phyloP scores from a whole-genome alignment of 352 stramenopile genomes.

The Globisporangium uncinulatum region DNA sequence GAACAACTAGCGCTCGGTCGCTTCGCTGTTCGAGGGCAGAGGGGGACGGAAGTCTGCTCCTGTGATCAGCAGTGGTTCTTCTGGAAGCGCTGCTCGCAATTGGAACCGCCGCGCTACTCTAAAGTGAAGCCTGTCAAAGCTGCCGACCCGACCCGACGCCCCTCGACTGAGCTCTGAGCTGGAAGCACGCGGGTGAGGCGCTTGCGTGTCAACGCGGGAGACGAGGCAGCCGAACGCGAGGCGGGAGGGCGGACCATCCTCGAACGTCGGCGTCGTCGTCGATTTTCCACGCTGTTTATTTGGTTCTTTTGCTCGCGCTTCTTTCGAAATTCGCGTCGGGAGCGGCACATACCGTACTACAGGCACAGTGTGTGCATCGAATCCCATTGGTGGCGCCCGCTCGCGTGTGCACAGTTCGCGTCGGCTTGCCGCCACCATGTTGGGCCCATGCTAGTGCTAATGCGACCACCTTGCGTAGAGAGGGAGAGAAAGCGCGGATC shows the following conservation, averaged over 20 bases:
- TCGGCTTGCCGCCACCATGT: not conserved
- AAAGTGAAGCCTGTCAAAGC: not conserved
- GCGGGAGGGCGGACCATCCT: not conserved
- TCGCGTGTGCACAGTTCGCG: slow-evolving; percentile 1
- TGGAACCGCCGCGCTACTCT: not conserved
- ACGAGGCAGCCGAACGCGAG: not conserved
- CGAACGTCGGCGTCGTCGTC: not conserved
- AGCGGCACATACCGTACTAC: too few species aligned
- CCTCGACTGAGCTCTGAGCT: not conserved
- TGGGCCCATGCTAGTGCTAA: too few species aligned
- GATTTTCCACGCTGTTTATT: not conserved
- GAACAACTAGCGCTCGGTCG: not conserved
- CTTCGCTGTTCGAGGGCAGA: too few species aligned
- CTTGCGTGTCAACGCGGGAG: slow-evolving; percentile 2
- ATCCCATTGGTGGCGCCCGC: not conserved
- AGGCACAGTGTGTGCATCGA: not conserved
- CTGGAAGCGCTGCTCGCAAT: not conserved
- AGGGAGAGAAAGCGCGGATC: not conserved
- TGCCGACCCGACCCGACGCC: not conserved
- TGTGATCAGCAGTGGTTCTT: not conserved
- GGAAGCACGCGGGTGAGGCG: not conserved
- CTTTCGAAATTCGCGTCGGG: not conserved
- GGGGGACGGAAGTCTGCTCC: not conserved
- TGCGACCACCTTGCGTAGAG: not conserved
- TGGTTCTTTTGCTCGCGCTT: not conserved